Base-by-base conservation (phyloP, 2,329 filamentous ascomycete genomes). In the Dothidotthia symphoricarpi region DNA sequence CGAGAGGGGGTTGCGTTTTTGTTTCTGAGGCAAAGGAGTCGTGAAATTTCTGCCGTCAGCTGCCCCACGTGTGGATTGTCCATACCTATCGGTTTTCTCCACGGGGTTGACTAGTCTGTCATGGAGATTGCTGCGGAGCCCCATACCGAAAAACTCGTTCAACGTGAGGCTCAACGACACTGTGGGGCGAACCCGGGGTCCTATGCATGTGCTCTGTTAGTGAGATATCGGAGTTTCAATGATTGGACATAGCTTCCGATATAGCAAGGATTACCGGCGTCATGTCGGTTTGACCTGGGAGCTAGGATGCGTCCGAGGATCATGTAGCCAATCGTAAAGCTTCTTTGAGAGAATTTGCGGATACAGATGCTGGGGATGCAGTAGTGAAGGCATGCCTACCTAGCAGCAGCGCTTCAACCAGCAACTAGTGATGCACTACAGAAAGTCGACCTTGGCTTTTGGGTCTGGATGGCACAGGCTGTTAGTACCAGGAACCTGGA, bases 91-190 rank as follows among this genome's bases (percentile, higher is more conserved):
- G 43, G 41, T 39, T 31, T 31, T 47, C 55, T 59, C 52, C 53
- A 55, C 34, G 53, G 55, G 53, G 52, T 50, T 34, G 33, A 42
- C 31, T 35, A 22, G 19, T 22, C 19, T 5, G 5, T 6, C 31
- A 43, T 43, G 53, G 55, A 53, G 49, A 53, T 43, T 50, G 37
- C 30, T 51, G 45, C 51, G 39, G 51, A 49, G 48, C 41, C 39
- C 38, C 31, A 28, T 26, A 30, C 41, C 38, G 35, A 45, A 33
- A 35, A 32, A 30, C 31, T 39, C 36, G 35, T 40, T 49, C 38
- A 43, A 28, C 47, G 44, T 59, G 53, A 56, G 56, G 56, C 56
- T 59, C 54, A 57, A 58, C 45, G 45, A 42, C 36, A 13, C 35
- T 45, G 50, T 54, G 53, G 54, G 45, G 35, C 39, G 13, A 24